A percentile compares a stretch with the other conserved stretches of the same genome.
These are phyloP conservation scores for Tricharina praecox DNA, from an alignment of 495 filamentous ascomycete genomes.

Conservation along the genomic window DNA sequence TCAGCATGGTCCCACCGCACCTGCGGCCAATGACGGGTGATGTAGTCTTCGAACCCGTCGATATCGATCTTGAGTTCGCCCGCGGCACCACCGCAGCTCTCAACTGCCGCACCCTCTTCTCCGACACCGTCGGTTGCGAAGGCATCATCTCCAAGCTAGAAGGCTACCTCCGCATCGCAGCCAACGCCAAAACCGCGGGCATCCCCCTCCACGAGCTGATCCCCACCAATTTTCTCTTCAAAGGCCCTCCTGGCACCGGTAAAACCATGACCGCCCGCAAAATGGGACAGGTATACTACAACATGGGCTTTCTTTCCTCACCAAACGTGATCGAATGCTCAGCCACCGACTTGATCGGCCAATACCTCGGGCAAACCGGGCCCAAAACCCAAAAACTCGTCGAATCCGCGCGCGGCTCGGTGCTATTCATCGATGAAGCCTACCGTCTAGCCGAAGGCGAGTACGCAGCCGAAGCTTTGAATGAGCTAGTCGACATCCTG, in stretches of 20 bases:
- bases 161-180: constrained; percentile 40
- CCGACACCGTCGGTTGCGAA: constrained; percentile 44
- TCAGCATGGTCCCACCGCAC: not conserved
- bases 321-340: constrained; percentile 40
- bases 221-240: constrained; percentile 47
- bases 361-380: constrained; percentile 36
- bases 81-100: constrained; percentile 34
- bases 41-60: constrained; percentile 37
- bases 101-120: constrained; percentile 42
- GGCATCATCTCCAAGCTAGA: constrained; percentile 40
- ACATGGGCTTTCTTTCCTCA: constrained; percentile 42
- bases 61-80: constrained; percentile 54
- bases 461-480: constrained; percentile 53
- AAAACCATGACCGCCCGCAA: constrained; percentile 54
- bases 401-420: constrained; percentile 36
- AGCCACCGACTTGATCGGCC: constrained; percentile 41
- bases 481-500: constrained; percentile 53
- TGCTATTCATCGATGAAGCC: constrained; percentile 28
- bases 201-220: constrained; percentile 40
- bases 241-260: constrained; percentile 53
- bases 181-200: constrained; percentile 32
- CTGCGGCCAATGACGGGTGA: constrained; percentile 20
- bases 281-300: constrained; percentile 56
- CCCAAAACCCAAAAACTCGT: constrained; percentile 31
- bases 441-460: constrained; percentile 33